phyloP scores from a whole-genome alignment of 2,329 filamentous ascomycete genomes.

The Cyphellophora attinorum region DNA sequence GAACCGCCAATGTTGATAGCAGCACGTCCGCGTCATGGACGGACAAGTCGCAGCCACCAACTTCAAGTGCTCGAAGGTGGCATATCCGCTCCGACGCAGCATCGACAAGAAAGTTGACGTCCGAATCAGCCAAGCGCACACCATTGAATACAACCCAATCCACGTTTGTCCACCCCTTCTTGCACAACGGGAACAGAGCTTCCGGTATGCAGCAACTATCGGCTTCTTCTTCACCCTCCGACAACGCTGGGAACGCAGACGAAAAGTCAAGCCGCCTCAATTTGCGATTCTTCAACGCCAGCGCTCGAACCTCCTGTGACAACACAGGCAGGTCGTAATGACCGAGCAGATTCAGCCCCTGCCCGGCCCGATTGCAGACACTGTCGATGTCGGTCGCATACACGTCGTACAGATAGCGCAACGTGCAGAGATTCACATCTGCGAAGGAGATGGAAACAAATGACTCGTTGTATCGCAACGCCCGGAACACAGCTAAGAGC shows the following conservation, averaged over 20 bases:
- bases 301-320: constrained; percentile 58
- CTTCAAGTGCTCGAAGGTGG: constrained; percentile 57
- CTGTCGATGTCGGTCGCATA: constrained; percentile 55
- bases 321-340: constrained; percentile 49
- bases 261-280: constrained; percentile 58
- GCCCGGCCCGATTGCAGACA: constrained; percentile 49
- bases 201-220: constrained; percentile 61
- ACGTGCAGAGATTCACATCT: constrained; percentile 51
- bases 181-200: constrained; percentile 58
- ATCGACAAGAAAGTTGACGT: constrained; percentile 57
- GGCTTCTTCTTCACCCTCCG: constrained; percentile 31
- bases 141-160: constrained; percentile 63
- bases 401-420: constrained; percentile 53
- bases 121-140: constrained; percentile 60
- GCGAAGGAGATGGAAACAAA: constrained; percentile 61
- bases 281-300: constrained; percentile 56
- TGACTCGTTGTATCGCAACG: constrained; percentile 60
- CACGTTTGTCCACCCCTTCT: constrained; percentile 57
- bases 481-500: constrained; percentile 59
- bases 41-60: constrained; percentile 51
- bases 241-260: constrained; percentile 29
- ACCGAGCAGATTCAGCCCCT: constrained; percentile 43
- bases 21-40: constrained; percentile 46
- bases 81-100: constrained; percentile 57
- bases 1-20: constrained; percentile 53